Conservation (phyloP, 495 filamentous ascomycete genomes). For the Darksidea phi region DNA sequence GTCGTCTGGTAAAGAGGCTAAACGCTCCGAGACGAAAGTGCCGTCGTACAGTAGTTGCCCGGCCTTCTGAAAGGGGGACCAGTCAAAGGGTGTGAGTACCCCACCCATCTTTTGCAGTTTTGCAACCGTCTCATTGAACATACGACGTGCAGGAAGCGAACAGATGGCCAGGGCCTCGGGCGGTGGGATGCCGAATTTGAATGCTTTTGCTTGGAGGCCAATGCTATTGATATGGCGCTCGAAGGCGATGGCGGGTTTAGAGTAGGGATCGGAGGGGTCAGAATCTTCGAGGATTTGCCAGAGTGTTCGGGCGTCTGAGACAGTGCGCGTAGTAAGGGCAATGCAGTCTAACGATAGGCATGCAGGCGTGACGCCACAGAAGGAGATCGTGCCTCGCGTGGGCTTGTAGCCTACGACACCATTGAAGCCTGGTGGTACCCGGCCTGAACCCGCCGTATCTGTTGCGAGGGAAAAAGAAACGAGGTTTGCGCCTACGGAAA, state of each 20-base stretch:
- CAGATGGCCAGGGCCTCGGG: slow-evolving; percentile 49
- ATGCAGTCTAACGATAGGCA: slow-evolving; percentile 63
- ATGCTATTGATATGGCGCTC: slow-evolving; percentile 53
- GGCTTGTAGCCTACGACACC: slow-evolving; percentile 68
- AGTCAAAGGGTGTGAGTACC: slow-evolving; percentile 50
- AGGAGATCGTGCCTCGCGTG: slow-evolving; percentile 61
- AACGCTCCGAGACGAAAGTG: slow-evolving; percentile 56
- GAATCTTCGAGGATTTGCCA: slow-evolving; percentile 56
- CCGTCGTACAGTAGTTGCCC: slow-evolving; percentile 60
- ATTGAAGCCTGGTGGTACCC: slow-evolving; percentile 63
- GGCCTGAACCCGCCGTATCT: slow-evolving; percentile 65
- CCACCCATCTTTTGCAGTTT: slow-evolving; percentile 52
- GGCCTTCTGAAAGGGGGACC: slow-evolving; percentile 54
- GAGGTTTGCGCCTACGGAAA: slow-evolving; percentile 56
- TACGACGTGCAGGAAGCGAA: slow-evolving; percentile 45
- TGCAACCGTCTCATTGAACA: slow-evolving; percentile 49
- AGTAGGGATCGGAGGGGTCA: slow-evolving; percentile 57
- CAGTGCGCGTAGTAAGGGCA: slow-evolving; percentile 54
- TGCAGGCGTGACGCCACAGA: slow-evolving; percentile 59
- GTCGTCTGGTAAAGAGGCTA: slow-evolving; percentile 50
- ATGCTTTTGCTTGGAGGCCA: slow-evolving; percentile 47
- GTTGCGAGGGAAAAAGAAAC: slow-evolving; percentile 64
- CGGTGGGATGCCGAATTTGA: slow-evolving; percentile 58
- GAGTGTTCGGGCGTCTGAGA: slow-evolving; percentile 54
- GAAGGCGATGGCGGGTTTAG: slow-evolving; percentile 49